These are phyloP conservation scores for Gastrolobium villosum DNA, from an alignment of 306 rosid species.

Conservation along the genomic window DNA sequence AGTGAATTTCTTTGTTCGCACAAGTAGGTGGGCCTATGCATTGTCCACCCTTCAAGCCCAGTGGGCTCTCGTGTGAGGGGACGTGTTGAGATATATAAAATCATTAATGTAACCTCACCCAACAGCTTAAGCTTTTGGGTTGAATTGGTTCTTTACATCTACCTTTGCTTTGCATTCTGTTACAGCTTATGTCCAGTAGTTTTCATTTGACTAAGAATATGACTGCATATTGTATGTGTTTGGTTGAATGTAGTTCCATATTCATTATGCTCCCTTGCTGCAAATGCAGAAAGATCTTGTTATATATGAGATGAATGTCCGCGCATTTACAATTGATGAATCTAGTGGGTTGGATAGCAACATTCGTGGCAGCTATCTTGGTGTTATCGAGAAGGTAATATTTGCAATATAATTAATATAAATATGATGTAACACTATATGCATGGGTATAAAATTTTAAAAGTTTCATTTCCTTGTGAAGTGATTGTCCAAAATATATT, in stretches of 20 bases:
- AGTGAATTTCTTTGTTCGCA: too few species aligned
- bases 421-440: slow-evolving; percentile 8
- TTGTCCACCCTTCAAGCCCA: too few species aligned
- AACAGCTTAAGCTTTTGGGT: too few species aligned
- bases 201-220: slow-evolving; percentile 43
- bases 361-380: slow-evolving; percentile 89
- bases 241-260: slow-evolving; percentile 28
- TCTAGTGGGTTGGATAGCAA: slow-evolving; percentile 79
- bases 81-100: too few species aligned
- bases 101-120: too few species aligned
- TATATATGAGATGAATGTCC: slow-evolving; percentile 95
- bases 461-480: slow-evolving; percentile 31
- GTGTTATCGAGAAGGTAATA: slow-evolving; percentile 92
- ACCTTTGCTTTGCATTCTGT: slow-evolving; percentile 19
- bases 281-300: slow-evolving; percentile 91
- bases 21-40: too few species aligned
- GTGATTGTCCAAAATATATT: slow-evolving; percentile 16
- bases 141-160: too few species aligned
- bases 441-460: not conserved
- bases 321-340: slow-evolving; percentile 86
- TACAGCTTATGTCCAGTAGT: slow-evolving; percentile 27
- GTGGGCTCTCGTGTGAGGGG: too few species aligned
- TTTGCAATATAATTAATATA: slow-evolving; percentile 26
- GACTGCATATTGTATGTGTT: slow-evolving; percentile 31
- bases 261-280: slow-evolving; percentile 43